phyloP scores from a whole-genome alignment of 1,284 basidiomycete genomes.

The Austroboletus olivaceoglutinosus region DNA sequence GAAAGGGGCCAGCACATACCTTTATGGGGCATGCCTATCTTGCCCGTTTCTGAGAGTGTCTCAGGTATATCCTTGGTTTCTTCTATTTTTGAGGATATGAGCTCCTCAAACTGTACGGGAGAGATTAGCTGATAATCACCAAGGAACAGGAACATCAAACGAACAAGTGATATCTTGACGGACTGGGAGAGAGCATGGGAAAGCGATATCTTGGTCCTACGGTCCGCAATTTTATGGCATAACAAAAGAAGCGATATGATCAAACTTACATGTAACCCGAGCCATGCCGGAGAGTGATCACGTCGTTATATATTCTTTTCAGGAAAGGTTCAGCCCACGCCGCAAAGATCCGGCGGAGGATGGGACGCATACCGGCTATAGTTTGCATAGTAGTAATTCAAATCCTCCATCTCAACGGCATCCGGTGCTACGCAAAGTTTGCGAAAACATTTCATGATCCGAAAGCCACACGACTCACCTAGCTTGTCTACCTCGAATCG shows the following conservation, averaged over 20 bases:
- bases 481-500: conserved; percentile 91
- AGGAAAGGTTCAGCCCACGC: conserved; percentile 7
- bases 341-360: conserved; percentile 5
- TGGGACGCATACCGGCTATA: conserved; percentile 76
- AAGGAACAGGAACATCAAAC: conserved; percentile 16
- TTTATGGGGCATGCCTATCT: conserved; percentile 86
- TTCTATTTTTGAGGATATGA: conserved; percentile 92
- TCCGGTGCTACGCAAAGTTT: conserved; percentile 56
- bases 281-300: conserved; percentile 92
- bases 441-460: conserved; percentile 5
- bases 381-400: conserved; percentile 96
- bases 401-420: conserved; percentile 91
- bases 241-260: conserved; percentile 13
- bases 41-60: conserved; percentile 89
- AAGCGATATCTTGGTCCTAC: conserved; percentile 91
- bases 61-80: conserved; percentile 97
- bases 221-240: conserved; percentile 16
- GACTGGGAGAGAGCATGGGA: conserved; percentile 95
- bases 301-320: conserved; percentile 93
- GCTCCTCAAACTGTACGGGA: conserved; percentile 73
- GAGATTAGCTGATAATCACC: background rate
- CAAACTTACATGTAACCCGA: conserved; percentile 87
- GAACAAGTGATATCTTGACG: conserved; percentile 90
- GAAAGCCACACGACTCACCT: conserved; percentile 41
- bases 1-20: conserved; percentile 37